A percentile compares a stretch with the other conserved stretches of the same genome.
phyloP scores from a whole-genome alignment of 129 eudicot genomes.

The Lactuca saligna region DNA sequence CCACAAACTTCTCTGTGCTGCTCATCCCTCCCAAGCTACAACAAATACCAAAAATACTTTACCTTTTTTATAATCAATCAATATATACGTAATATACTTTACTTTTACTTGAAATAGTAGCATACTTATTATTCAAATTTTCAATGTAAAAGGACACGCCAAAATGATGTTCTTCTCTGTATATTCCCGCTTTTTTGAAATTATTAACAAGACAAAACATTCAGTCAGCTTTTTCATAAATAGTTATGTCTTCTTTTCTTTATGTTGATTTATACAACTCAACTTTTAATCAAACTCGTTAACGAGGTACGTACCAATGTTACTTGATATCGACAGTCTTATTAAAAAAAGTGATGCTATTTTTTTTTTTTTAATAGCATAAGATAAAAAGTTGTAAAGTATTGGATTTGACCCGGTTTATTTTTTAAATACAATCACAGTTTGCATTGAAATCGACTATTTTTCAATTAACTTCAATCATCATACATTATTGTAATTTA shows the following conservation, averaged over 20 bases:
- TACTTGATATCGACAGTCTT: neutral
- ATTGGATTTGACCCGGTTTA: neutral
- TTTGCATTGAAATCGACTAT: neutral
- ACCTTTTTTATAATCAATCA: neutral
- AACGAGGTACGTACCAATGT: neutral
- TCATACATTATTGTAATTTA: neutral
- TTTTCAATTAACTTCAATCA: neutral
- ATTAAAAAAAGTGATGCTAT: neutral
- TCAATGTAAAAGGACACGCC: neutral
- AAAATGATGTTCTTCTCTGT: neutral
- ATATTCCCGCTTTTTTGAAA: neutral
- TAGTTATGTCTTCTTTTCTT: neutral
- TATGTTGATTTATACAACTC: neutral
- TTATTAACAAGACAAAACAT: neutral
- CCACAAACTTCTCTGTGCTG: slow-evolving; percentile 83
- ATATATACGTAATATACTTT: neutral
- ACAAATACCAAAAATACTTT: neutral
- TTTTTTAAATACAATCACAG: too few species aligned
- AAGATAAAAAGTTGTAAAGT: neutral
- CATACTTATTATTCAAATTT: too few species aligned
- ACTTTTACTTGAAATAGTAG: neutral
- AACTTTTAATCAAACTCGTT: neutral
- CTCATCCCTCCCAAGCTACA: slow-evolving; percentile 72
- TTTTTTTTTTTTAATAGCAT: too few species aligned
- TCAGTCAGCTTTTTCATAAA: slow-evolving; percentile 16